Evolutionary conservation across 805 yeast genomes (phyloP), one percentile per base, ranked within the genome.

Genomic region (Saccharomycopsis sp.): DNA sequence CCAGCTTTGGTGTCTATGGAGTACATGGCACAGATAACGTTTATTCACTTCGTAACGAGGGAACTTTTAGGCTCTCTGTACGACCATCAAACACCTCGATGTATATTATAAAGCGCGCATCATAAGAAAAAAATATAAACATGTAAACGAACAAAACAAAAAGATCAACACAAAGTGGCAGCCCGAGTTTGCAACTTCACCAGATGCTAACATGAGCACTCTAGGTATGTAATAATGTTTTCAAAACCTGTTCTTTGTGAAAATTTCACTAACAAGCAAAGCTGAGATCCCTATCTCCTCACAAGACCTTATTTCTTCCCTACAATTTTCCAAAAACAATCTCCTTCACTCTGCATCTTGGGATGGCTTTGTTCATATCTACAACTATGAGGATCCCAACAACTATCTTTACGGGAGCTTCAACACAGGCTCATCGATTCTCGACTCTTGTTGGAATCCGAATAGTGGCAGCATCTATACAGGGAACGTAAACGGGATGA

Each of bases 401-500:
- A 20, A 35, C n/a, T n/a, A 15, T 25, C 8, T 35, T 4, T 6
- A 6, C 2, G 38, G 19, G 10, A 9, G 19, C 17, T 17, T 44
- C 18, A 13, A 41, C 18, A 30, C 43, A 3, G 42, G 41, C 3
- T 33, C 39, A 8, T 36, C 47, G 9, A 36, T 46, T 15, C 39
- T 46, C 19, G 46, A 42, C 25, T 36, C 39, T n/a, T 46, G 49
- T 19, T 46, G 44, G 44, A 34, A 38, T 26, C 19, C 10, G 4
- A 23, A 34, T 23, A 18, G 25, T 7, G 27, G 19, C 9, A 25
- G 13, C 8, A 18, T 46, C 15, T 46, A 34, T 32, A 43, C 49
- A 7, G 49, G 42, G 3, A 42, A 46, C 29, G 22, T 46, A 4
- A 46, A 42, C 39, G 49, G 49, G 6, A n/a, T 9, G 16, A 34